Evolutionary conservation across 2,329 filamentous ascomycete genomes (phyloP).

Genomic region (Talaromyces sp.): DNA sequence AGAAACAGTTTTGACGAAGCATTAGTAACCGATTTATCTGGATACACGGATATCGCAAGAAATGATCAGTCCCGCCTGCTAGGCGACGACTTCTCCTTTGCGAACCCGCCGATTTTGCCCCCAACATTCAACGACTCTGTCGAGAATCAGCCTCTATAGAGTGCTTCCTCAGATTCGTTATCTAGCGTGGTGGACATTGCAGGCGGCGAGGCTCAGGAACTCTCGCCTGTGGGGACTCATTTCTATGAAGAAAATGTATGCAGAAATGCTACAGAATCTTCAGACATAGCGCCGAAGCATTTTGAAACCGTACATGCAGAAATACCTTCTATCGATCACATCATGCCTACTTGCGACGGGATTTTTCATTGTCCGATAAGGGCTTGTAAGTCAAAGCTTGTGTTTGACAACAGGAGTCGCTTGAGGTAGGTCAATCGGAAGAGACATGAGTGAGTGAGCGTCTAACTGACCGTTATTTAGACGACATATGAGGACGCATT

Average conservation of each 20-base stretch:
- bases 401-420: background rate
- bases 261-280: constrained; percentile 4
- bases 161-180: background rate
- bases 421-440: background rate
- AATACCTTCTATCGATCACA: background rate
- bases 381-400: constrained; percentile 1
- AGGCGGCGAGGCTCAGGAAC: background rate
- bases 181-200: constrained; percentile 1
- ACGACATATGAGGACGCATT: background rate
- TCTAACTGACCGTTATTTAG: constrained; percentile 6
- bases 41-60: background rate
- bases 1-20: constrained; percentile 1
- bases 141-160: constrained; percentile 3
- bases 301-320: background rate
- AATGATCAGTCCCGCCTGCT: background rate
- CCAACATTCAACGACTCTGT: background rate
- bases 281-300: background rate
- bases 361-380: constrained; percentile 3
- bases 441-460: background rate
- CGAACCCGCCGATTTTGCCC: background rate
- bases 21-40: background rate
- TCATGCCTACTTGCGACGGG: background rate
- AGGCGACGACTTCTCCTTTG: background rate
- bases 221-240: constrained; percentile 1
- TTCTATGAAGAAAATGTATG: background rate